Conservation (phyloP, 2,329 filamentous ascomycete species). For the Fusarium globosum region DNA sequence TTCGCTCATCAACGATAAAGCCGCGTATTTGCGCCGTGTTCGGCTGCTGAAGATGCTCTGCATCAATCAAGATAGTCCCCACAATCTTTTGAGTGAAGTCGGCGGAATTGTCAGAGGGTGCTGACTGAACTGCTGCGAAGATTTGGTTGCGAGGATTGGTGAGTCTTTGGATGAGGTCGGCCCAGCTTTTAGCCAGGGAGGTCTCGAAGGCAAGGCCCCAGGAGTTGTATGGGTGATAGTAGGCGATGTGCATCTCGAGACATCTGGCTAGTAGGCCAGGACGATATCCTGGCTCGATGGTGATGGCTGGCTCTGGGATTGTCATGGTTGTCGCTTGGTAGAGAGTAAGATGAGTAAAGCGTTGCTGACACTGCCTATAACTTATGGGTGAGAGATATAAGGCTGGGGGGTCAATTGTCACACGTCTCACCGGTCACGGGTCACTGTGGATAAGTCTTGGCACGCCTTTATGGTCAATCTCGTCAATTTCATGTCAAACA, state of each 20-base stretch:
- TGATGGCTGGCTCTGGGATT: neutral
- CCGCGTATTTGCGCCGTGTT: conserved; percentile 27
- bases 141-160: conserved; percentile 24
- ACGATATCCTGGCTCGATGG: conserved; percentile 22
- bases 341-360: neutral
- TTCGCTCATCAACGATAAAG: conserved; percentile 30
- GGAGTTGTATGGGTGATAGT: conserved; percentile 21
- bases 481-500: neutral
- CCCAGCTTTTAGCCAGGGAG: conserved; percentile 22
- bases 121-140: conserved; percentile 15
- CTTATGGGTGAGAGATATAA: neutral
- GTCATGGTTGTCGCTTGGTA: neutral
- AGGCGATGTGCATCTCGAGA: conserved; percentile 32
- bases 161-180: conserved; percentile 28
- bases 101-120: accelerated
- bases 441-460: neutral
- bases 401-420: neutral
- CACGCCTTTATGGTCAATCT: neutral
- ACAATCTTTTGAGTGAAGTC: conserved; percentile 18
- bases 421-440: neutral
- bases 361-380: neutral
- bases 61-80: conserved; percentile 18
- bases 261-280: conserved; percentile 28
- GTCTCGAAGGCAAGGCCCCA: conserved; percentile 30
- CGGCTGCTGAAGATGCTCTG: neutral